Evolutionary conservation across 371 early-diverging fungal species (phyloP).

Genomic region (Parasitella parasitica): DNA sequence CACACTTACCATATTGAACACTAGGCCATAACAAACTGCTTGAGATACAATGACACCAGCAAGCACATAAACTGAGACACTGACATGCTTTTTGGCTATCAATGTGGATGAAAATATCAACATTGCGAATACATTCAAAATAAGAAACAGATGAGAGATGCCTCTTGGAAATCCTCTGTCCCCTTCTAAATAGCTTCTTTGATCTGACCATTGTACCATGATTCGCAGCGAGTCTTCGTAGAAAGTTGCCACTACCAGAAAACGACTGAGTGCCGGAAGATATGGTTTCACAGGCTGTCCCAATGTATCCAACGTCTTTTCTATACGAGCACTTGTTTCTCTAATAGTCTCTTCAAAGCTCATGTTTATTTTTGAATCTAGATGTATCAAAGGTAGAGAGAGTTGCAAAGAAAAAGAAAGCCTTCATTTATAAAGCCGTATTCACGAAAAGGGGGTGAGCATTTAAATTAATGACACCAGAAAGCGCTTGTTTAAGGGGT

Average conservation of each 20-base stretch:
- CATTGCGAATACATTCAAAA: slow-evolving; percentile 78
- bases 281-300: slow-evolving; percentile 21
- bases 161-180: slow-evolving; percentile 18
- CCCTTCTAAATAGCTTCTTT: slow-evolving; percentile 15
- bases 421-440: background rate
- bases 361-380: background rate
- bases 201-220: slow-evolving; percentile 29
- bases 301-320: background rate
- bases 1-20: slow-evolving; percentile 68
- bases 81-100: slow-evolving; percentile 71
- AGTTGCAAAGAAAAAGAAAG: background rate
- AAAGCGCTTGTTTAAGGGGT: background rate
- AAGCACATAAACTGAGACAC: slow-evolving; percentile 76
- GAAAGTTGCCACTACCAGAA: slow-evolving; percentile 36
- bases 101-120: slow-evolving; percentile 71
- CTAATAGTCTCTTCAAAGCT: background rate
- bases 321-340: background rate
- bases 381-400: background rate
- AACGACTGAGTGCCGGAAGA: slow-evolving; percentile 31
- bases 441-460: background rate
- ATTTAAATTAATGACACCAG: background rate
- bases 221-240: slow-evolving; percentile 38
- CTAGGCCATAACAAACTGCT: slow-evolving; percentile 85
- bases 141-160: slow-evolving; percentile 17
- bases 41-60: slow-evolving; percentile 75